Base-by-base conservation (phyloP, 139 green algal genomes). In the Bryopsis sp. region DNA sequence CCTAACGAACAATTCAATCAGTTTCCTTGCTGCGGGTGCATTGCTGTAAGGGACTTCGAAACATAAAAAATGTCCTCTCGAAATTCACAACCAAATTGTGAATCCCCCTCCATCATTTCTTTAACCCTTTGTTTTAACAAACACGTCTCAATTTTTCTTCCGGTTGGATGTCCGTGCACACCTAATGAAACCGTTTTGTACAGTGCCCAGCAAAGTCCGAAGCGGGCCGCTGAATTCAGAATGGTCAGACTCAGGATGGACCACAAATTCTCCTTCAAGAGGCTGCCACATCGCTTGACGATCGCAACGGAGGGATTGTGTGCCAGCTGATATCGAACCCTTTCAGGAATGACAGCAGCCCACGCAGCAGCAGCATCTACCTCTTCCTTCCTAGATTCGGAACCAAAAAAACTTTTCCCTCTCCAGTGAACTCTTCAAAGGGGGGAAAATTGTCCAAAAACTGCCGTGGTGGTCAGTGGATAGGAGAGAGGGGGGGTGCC, bases 201-300 rank as follows among this genome's bases (percentile, higher is more conserved):
- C 8, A 69, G 37, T 3, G n/a, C 43, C 62, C 62, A 69, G 7
- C 48, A 35, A 35, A 69, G 32, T 26, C 15, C 35, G 32, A 69
- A 69, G 33, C 62, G 35, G n/a, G 62, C n/a, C 28, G 37, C 62
- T 11, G 62, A 69, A n/a, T 69, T 69, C 38, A 69, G 62, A 7
- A 37, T 28, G 5, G 62, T 69, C n/a, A 69, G 37, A 32, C 26
- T 57, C 38, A 69, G 35, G 8, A 69, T 7, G 35, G 62, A 37
- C 62, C 15, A 54, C 6, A 69, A 38, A 50, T 69, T 50, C n/a
- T 37, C 54, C 62, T 38, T 11, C 62, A 69, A 36, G 19, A 69
- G 6, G 19, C 11, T n/a, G n/a, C n/a, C n/a, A n/a, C n/a, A n/a
- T n/a, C n/a, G n/a, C n/a, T n/a, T n/a, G n/a, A n/a, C n/a, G n/a